A percentile compares a stretch with the other conserved stretches of the same genome.
Conservation (phyloP, 192 early-diverging fungal genomes). For the Backusella psychrophila region DNA sequence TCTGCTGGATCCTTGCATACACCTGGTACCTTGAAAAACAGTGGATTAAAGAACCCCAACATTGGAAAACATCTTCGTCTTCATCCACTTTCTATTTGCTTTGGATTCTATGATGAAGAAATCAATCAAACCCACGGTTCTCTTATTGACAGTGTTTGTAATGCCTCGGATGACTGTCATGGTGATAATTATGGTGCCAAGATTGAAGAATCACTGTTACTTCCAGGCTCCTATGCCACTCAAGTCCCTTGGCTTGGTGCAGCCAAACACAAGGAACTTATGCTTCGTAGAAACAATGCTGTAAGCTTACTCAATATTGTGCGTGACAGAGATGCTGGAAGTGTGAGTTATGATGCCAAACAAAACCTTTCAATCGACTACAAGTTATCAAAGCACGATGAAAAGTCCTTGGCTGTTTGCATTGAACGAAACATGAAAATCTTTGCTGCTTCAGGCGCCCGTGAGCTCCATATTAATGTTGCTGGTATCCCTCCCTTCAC, state of each 20-base stretch:
- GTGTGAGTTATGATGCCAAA: slow-evolving; percentile 41
- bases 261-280: slow-evolving; percentile 48
- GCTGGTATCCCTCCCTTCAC: slow-evolving; percentile 37
- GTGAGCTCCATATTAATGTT: slow-evolving; percentile 49
- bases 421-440: slow-evolving; percentile 42
- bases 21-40: slow-evolving; percentile 59
- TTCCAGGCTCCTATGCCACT: slow-evolving; percentile 46
- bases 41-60: slow-evolving; percentile 65
- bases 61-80: slow-evolving; percentile 67
- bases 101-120: slow-evolving; percentile 61
- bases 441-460: slow-evolving; percentile 66
- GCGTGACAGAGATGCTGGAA: slow-evolving; percentile 62
- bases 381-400: slow-evolving; percentile 53
- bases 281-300: slow-evolving; percentile 48
- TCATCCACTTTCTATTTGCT: slow-evolving; percentile 61
- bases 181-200: slow-evolving; percentile 65
- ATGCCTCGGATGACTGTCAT: slow-evolving; percentile 55
- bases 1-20: slow-evolving; percentile 63
- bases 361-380: slow-evolving; percentile 48
- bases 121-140: slow-evolving; percentile 52
- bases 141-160: slow-evolving; percentile 66
- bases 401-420: slow-evolving; percentile 39
- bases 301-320: slow-evolving; percentile 52
- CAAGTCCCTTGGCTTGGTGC: slow-evolving; percentile 49
- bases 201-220: slow-evolving; percentile 58